Evolutionary conservation across 2,329 filamentous ascomycete genomes (phyloP).

Genomic region (Ophiostoma sp.): DNA sequence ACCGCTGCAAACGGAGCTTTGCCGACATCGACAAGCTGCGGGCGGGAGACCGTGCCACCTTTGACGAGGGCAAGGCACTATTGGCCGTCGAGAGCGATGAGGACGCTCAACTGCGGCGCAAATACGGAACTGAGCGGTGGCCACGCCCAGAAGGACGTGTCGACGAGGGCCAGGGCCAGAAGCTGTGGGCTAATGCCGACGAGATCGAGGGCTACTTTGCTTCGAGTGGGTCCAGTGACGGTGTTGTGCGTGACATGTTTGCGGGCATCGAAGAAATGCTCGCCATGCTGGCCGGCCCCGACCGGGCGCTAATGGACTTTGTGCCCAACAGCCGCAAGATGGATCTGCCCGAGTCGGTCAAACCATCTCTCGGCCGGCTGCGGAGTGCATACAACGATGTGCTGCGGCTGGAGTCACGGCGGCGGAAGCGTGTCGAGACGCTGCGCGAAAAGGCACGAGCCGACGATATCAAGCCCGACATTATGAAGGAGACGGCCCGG

Average conservation of each 20-base stretch:
- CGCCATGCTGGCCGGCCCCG: constrained; percentile 68
- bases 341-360: constrained; percentile 73
- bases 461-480: constrained; percentile 83
- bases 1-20: constrained; percentile 70
- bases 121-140: constrained; percentile 87
- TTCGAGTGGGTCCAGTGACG: constrained; percentile 52
- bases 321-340: constrained; percentile 80
- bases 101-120: constrained; percentile 67
- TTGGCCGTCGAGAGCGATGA: constrained; percentile 77
- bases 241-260: constrained; percentile 69
- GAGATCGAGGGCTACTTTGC: constrained; percentile 87
- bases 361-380: constrained; percentile 70
- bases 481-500: constrained; percentile 75
- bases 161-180: constrained; percentile 53
- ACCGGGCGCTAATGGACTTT: constrained; percentile 77
- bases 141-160: constrained; percentile 60
- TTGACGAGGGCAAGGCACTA: constrained; percentile 75
- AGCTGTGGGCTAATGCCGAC: constrained; percentile 66
- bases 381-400: constrained; percentile 81
- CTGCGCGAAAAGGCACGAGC: constrained; percentile 72
- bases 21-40: constrained; percentile 90
- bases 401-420: constrained; percentile 71
- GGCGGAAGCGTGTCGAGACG: constrained; percentile 72
- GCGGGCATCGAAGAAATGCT: constrained; percentile 69
- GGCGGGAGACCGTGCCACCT: constrained; percentile 67